Conservation (phyloP, 2,329 filamentous ascomycete genomes). For the Cladorrhinum sp. region DNA sequence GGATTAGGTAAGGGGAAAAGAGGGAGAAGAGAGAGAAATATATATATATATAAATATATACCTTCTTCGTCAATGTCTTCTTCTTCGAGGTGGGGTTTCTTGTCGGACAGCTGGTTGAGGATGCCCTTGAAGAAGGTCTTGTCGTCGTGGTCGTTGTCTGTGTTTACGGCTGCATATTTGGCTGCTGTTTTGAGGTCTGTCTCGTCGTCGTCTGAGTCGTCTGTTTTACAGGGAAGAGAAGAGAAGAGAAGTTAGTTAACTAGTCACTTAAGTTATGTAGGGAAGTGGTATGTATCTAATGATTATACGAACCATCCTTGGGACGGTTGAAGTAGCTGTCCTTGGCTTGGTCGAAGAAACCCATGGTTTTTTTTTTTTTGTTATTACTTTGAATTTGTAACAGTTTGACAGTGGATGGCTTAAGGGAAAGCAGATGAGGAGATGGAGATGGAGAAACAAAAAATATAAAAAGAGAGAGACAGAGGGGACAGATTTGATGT, state of each 20-base stretch:
- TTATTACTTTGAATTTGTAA: neutral
- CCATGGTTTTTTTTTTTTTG: neutral
- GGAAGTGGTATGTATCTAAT: too few species aligned
- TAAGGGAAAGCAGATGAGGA: too few species aligned
- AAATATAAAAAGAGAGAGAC: neutral
- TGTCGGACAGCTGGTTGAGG: constrained; percentile 46
- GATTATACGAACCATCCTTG: neutral
- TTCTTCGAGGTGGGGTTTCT: constrained; percentile 46
- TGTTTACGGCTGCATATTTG: constrained; percentile 31
- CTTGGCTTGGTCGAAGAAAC: neutral
- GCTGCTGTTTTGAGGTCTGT: neutral
- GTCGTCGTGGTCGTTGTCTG: constrained; percentile 42
- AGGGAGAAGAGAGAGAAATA: too few species aligned
- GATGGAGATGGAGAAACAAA: neutral
- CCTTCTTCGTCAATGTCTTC: constrained; percentile 51
- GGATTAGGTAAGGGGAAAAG: too few species aligned
- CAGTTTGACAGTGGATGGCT: neutral
- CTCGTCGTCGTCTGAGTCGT: neutral
- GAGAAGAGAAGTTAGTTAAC: neutral
- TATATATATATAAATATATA: too few species aligned
- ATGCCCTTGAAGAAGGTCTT: constrained; percentile 51
- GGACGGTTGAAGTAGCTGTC: neutral
- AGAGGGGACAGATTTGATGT: too few species aligned
- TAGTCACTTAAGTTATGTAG: too few species aligned
- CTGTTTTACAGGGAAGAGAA: neutral